Base-by-base conservation (phyloP, 1,139 yeast species). In the Taphrina sp. region DNA sequence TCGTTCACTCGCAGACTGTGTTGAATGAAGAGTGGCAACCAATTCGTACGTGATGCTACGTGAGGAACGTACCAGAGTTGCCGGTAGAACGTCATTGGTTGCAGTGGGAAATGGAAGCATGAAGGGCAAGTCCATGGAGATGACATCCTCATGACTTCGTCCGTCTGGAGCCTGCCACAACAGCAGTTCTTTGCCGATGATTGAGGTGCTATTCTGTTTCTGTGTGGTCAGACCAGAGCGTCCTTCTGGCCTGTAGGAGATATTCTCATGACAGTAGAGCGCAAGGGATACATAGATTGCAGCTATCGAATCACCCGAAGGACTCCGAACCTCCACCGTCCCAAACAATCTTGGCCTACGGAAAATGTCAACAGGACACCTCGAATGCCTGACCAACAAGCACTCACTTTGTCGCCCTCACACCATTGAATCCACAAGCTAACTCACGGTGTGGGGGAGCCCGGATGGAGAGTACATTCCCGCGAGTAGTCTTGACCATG, bases 11-110 rank as follows among this genome's bases (percentile, higher is more conserved):
- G 35, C 28, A 7, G 36, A 19, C 17, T 42, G 19, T 17, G 26
- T 24, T n/a, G 56, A 37, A 35, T 52, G 51, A n/a, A 52, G 56
- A 4, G 51, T 44, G 14, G 56, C 56, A n/a, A 52, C 51, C 14
- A 52, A 51, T 44, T 52, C 51, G 38, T 52, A 52, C n/a, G 51
- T 43, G 8, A 51, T 52, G n/a, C 51, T 44, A 16, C 56, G 36
- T 3, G 44, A 36, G 4, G 44, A 22, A 26, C 43, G 35, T 16
- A 37, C 34, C 17, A 52, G 36, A 5, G 56, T 43, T 4, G 51
- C 56, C 5, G 56, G 56, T 28, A 44, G 36, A 5, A 36, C 17
- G 10, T 36, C 43, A 24, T 26, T 35, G 12, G 35, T 35, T n/a
- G 29, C 31, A 8, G 37, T 42, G 5, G 56, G 51, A 4, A 52